These are phyloP conservation scores for Solanum lycopersicoides DNA, from an alignment of 257 asterid genomes.

Conservation along the genomic window DNA sequence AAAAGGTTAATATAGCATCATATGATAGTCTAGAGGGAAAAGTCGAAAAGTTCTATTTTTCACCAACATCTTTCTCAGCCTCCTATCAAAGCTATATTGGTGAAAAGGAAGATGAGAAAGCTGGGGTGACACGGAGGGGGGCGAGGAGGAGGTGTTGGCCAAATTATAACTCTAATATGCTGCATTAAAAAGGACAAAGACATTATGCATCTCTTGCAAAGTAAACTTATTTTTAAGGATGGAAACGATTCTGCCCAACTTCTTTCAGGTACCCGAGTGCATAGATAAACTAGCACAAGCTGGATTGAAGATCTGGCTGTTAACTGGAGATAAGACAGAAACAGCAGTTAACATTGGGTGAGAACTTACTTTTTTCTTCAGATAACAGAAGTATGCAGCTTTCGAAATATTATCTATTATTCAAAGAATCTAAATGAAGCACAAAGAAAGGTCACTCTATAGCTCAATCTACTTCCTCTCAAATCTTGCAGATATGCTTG, in stretches of 20 bases:
- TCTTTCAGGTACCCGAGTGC: constrained; percentile 87
- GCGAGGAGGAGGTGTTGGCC: neutral
- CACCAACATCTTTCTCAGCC: neutral
- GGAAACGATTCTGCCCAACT: neutral
- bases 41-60: neutral
- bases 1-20: neutral
- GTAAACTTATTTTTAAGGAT: neutral
- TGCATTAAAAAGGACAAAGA: neutral
- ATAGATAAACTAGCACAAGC: constrained; percentile 97
- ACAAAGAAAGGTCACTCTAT: neutral
- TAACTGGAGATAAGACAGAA: constrained; percentile 99
- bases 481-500: constrained; percentile 67
- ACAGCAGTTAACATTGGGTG: constrained; percentile 98
- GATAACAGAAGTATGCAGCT: neutral
- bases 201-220: neutral
- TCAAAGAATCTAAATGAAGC: neutral
- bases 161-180: neutral
- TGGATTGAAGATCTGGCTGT: constrained; percentile 95
- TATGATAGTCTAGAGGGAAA: neutral
- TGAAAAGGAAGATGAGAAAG: neutral
- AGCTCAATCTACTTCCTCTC: neutral
- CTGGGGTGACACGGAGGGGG: neutral
- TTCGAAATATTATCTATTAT: neutral
- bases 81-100: neutral
- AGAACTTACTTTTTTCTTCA: constrained; percentile 18